Evolutionary conservation across 805 yeast species (phyloP), one percentile per base, ranked within the genome.

Genomic region (Torulaspora quercuum): DNA sequence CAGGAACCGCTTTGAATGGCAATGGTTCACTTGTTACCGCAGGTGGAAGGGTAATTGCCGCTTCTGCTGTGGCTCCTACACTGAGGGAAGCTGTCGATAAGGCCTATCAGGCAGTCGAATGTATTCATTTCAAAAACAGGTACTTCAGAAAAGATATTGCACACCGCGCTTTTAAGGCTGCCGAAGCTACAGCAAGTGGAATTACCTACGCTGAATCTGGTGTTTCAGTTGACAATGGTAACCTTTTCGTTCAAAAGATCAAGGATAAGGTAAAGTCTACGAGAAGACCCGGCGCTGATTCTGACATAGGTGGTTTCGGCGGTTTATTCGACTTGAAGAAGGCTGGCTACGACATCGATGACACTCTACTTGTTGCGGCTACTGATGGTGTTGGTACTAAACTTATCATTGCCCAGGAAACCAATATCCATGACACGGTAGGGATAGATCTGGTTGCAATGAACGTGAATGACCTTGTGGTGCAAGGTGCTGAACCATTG

Each of bases 361-460:
- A 82, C 39, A 79, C 87, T n/a, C 65, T 92, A 39, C 69, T 92
- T 41, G 97, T 92, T 26, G 96, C 92, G 42, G 97, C 98, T 42
- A 92, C 99, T 30, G 99, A 92, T 66, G 99, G 99, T 66, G 97
- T 92, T 41, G 99, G 99, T 49, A 90, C 98, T 43, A 92, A 92
- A 67, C 76, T 92, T 49, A 80, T 88, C 72, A 79, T 94, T 59
- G 98, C 97, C 1, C 97, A 92, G 68, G 78, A 77, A 48, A 72
- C 89, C 67, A 70, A 81, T 52, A 84, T 83, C 40, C 97, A 94
- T 59, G 79, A 87, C 60, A 90, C 98, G n/a, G 99, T 92, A 28
- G 99, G 99, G 59, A 87, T 92, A 51, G 99, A 92, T 65, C 75
- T 92, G 46, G 99, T 92, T 34, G 99, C 97, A 42, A 92, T 92